These are phyloP conservation scores for Suillus luteus DNA, from an alignment of 768 basidiomycete genomes.

Conservation along the genomic window DNA sequence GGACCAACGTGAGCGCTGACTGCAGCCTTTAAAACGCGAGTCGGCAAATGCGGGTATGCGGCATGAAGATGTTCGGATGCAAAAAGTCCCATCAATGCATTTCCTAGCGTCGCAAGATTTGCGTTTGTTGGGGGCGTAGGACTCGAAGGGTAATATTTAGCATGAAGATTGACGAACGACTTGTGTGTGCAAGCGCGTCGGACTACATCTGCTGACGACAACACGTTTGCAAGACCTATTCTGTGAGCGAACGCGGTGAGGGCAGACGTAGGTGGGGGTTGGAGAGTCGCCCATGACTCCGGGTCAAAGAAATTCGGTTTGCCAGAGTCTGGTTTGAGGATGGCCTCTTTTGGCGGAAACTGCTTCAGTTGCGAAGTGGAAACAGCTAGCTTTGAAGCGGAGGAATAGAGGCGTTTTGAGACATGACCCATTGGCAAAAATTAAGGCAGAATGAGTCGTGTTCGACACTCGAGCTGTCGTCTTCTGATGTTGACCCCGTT, in stretches of 20 bases:
- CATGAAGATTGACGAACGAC: slow-evolving; percentile 59
- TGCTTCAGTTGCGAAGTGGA: slow-evolving; percentile 53
- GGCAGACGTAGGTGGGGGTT: slow-evolving; percentile 71
- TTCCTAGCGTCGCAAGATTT: slow-evolving; percentile 75
- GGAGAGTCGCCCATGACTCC: slow-evolving; percentile 68
- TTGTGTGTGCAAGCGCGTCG: slow-evolving; percentile 81
- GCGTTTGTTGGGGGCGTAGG: slow-evolving; percentile 67
- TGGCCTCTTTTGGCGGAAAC: slow-evolving; percentile 65
- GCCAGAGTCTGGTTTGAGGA: slow-evolving; percentile 36
- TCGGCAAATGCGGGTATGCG: slow-evolving; percentile 88
- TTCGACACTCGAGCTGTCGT: slow-evolving; percentile 14
- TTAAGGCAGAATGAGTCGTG: slow-evolving; percentile 6
- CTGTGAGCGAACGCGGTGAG: slow-evolving; percentile 77
- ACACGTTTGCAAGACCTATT: slow-evolving; percentile 65
- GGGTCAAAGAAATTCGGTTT: slow-evolving; percentile 55
- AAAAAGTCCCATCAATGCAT: slow-evolving; percentile 88
- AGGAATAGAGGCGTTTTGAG: slow-evolving; percentile 51
- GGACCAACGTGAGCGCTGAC: slow-evolving; percentile 92
- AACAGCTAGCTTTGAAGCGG: slow-evolving; percentile 55
- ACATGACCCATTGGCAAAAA: slow-evolving; percentile 55
- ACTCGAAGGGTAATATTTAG: slow-evolving; percentile 57
- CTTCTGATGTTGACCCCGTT: slow-evolving; percentile 13
- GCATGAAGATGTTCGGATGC: slow-evolving; percentile 80
- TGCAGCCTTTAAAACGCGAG: slow-evolving; percentile 87
- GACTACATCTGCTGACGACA: slow-evolving; percentile 53